These are phyloP conservation scores for Zygosaccharomyces gambellarensis DNA, from an alignment of 805 yeast species.

Conservation along the genomic window DNA sequence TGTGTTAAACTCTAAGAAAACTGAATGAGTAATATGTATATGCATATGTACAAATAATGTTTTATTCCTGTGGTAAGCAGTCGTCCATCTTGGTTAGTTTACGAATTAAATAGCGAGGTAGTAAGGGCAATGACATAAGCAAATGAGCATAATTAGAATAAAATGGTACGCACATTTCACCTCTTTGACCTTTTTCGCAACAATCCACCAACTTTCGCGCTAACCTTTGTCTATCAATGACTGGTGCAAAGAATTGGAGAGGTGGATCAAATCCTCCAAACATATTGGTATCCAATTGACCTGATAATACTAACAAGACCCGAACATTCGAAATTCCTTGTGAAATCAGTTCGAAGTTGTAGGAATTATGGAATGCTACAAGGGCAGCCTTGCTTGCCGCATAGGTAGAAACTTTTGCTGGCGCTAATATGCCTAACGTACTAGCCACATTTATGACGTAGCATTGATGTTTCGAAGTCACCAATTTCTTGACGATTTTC, in stretches of 20 bases:
- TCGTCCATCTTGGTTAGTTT: slow-evolving; percentile 64
- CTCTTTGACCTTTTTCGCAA: slow-evolving; percentile 58
- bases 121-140: slow-evolving; percentile 65
- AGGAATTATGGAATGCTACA: slow-evolving; percentile 76
- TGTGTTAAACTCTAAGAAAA: slow-evolving; percentile 37
- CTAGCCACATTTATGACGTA: slow-evolving; percentile 76
- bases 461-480: slow-evolving; percentile 58
- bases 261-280: slow-evolving; percentile 76
- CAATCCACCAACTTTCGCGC: slow-evolving; percentile 53
- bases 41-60: slow-evolving; percentile 3
- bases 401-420: slow-evolving; percentile 70
- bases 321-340: slow-evolving; percentile 49
- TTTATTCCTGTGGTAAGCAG: slow-evolving; percentile 28
- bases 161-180: slow-evolving; percentile 65
- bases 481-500: slow-evolving; percentile 57
- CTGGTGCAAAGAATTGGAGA: slow-evolving; percentile 70
- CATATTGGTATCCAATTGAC: slow-evolving; percentile 74
- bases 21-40: slow-evolving; percentile 37
- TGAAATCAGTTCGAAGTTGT: slow-evolving; percentile 62
- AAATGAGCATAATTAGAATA: slow-evolving; percentile 70
- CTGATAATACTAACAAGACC: slow-evolving; percentile 74
- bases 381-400: slow-evolving; percentile 86
- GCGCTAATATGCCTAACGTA: slow-evolving; percentile 72
- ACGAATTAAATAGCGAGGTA: slow-evolving; percentile 40
- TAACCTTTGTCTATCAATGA: slow-evolving; percentile 53